Evolutionary conservation across 1,284 basidiomycete species (phyloP), one percentile per base, ranked within the genome.

Genomic region (Ganoderma meredithae): DNA sequence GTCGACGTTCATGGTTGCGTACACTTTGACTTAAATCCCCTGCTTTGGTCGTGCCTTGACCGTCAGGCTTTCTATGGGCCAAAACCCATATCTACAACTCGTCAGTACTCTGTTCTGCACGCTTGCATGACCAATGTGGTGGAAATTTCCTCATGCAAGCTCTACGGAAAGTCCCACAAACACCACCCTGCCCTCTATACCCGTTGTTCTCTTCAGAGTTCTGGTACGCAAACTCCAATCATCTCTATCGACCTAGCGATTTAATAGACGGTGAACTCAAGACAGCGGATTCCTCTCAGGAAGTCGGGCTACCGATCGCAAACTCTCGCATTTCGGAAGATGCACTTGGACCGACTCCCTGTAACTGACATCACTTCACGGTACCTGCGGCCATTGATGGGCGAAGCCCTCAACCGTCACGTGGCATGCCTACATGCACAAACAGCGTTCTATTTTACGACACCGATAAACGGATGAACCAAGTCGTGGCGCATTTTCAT

Each of bases 111-210:
- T 52, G n/a, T 25, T 12, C 22, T 12, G 22, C 22, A 3, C 12
- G 47, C 5, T 22, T 22, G 22, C 47, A 52, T 52, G 47, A 27
- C n/a, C 22, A 12, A 1, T 65, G 72, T 69, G 6, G 63, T 76
- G 8, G 69, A 71, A 1, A 73, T 73, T 3, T 76, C 76, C 62
- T 76, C 71, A 75, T 2, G 76, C 75, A 75, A 75, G 76, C 33
- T 75, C 76, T 58, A 72, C 76, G 13, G 66, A 69, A 31, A 31
- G 31, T 5, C 31, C 5, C 31, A 31, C 31, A 5, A 5, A 31
- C 31, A 31, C 31, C 36, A 39, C 7, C 1, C 36, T 39, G 1
- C 9, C 36, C 36, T 39, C 36, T 39, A 39, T 10, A 39, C 7
- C 36, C 36, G 36, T 6, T 39, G 36, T 39, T 10, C 36, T 39